Percentiles rank a stretch among this genome's conserved stretches.
Conservation (phyloP, 208 protist genomes). For the Strigomonas culicis region DNA sequence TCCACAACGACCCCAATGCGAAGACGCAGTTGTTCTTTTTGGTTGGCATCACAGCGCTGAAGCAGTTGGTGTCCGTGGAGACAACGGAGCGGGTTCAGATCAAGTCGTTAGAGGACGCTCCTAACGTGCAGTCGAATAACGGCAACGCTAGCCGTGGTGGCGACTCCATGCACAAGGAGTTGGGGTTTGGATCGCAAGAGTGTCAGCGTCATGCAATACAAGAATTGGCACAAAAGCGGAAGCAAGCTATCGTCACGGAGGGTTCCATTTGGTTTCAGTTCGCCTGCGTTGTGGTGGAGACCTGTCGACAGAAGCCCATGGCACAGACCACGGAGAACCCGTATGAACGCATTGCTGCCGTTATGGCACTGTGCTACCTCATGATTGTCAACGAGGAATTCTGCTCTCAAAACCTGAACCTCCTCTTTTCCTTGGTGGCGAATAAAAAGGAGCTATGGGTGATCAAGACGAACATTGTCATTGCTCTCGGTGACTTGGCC, state of each 20-base stretch:
- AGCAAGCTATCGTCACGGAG: slow-evolving; percentile 58
- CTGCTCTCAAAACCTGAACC: slow-evolving; percentile 62
- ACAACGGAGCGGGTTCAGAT: slow-evolving; percentile 68
- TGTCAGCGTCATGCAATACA: slow-evolving; percentile 81
- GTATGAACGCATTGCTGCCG: slow-evolving; percentile 73
- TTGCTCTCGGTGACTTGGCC: slow-evolving; percentile 84
- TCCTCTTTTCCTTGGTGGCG: slow-evolving; percentile 78
- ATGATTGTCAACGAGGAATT: slow-evolving; percentile 83
- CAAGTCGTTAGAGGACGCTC: slow-evolving; percentile 59
- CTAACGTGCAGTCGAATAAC: slow-evolving; percentile 2
- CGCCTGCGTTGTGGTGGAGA: slow-evolving; percentile 42
- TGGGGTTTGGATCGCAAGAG: slow-evolving; percentile 79
- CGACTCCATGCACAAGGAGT: slow-evolving; percentile 86
- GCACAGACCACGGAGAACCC: slow-evolving; percentile 22
- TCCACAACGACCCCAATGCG: slow-evolving; percentile 27
- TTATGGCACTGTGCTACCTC: slow-evolving; percentile 79
- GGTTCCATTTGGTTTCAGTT: slow-evolving; percentile 73
- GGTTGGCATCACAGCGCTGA: slow-evolving; percentile 71
- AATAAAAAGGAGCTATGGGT: slow-evolving; percentile 80
- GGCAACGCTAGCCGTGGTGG: slow-evolving; percentile 6
- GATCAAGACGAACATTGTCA: slow-evolving; percentile 84
- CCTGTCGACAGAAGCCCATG: slow-evolving; percentile 50
- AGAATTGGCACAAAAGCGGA: slow-evolving; percentile 63
- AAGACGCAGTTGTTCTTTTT: slow-evolving; percentile 74
- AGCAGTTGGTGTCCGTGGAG: slow-evolving; percentile 85